phyloP scores from a whole-genome alignment of 148 eudicot genomes.

The Talinum fruticosum region DNA sequence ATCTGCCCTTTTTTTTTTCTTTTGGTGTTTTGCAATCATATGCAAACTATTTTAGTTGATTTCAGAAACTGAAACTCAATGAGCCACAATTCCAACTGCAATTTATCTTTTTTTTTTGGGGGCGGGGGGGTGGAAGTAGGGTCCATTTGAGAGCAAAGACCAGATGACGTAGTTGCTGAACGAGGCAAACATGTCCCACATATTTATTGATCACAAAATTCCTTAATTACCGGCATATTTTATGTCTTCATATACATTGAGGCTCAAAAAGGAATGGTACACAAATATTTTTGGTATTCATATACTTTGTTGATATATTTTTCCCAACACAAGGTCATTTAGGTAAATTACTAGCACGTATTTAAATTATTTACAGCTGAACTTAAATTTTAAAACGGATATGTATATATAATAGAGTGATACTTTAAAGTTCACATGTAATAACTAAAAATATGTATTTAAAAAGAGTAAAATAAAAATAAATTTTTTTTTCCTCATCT shows the following conservation, averaged over 20 bases:
- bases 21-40: conserved; percentile 25
- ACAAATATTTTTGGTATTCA: background rate
- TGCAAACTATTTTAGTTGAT: background rate
- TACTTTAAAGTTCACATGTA: too few relatives aligned
- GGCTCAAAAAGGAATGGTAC: background rate
- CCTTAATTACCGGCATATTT: background rate
- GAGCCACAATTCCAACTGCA: conserved; percentile 1
- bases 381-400: too few relatives aligned
- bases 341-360: background rate
- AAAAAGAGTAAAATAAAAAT: too few relatives aligned
- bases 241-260: background rate
- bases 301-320: background rate
- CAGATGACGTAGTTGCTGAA: conserved; percentile 10
- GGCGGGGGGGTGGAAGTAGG: background rate
- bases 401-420: too few relatives aligned
- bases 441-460: too few relatives aligned
- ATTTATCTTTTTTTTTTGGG: background rate
- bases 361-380: background rate
- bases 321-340: background rate
- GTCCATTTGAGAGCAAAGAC: background rate
- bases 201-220: background rate
- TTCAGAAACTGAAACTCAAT: conserved; percentile 4
- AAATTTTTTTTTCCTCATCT: background rate
- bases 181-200: conserved; percentile 18
- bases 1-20: background rate